Percentiles rank a stretch among this genome's conserved stretches.
phyloP scores from a whole-genome alignment of 345 rosid genomes.

The Microthlaspi erraticum region DNA sequence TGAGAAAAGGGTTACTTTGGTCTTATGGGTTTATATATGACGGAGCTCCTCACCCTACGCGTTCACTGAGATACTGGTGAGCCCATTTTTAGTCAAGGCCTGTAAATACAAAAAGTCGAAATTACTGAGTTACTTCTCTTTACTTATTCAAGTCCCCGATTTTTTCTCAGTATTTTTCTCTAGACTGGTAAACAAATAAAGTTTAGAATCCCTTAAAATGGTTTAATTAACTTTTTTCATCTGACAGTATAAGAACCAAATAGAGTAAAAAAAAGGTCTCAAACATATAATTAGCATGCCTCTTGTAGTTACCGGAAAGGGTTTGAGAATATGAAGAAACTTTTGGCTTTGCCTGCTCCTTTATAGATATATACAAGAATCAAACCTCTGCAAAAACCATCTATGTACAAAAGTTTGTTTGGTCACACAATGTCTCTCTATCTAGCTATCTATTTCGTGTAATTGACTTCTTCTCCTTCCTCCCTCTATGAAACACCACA shows the following conservation, averaged over 20 bases:
- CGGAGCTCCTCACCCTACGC: constrained; percentile 27
- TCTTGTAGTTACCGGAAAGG: background rate
- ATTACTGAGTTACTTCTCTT: background rate
- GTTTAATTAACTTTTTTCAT: too few species aligned
- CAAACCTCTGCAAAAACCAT: constrained; percentile 14
- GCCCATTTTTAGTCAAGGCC: constrained; percentile 17
- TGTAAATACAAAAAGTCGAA: background rate
- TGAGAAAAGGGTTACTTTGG: background rate
- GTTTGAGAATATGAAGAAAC: background rate
- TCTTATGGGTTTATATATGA: constrained; percentile 16
- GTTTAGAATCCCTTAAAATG: too few species aligned
- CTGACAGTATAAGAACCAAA: too few species aligned
- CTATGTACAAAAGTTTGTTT: constrained; percentile 11
- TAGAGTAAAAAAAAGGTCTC: too few species aligned
- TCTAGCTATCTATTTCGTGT: constrained; percentile 6
- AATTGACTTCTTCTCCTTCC: constrained; percentile 1
- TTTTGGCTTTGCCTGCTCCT: constrained; percentile 6
- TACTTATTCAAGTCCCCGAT: too few species aligned
- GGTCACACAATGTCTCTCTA: constrained; percentile 1
- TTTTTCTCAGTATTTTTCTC: background rate
- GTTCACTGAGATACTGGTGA: constrained; percentile 14
- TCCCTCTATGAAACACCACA: constrained; percentile 3
- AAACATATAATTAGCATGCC: too few species aligned
- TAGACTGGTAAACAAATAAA: background rate
- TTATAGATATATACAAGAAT: background rate